phyloP scores from a whole-genome alignment of 2,329 filamentous ascomycete species.

The Diplocarpon mali region DNA sequence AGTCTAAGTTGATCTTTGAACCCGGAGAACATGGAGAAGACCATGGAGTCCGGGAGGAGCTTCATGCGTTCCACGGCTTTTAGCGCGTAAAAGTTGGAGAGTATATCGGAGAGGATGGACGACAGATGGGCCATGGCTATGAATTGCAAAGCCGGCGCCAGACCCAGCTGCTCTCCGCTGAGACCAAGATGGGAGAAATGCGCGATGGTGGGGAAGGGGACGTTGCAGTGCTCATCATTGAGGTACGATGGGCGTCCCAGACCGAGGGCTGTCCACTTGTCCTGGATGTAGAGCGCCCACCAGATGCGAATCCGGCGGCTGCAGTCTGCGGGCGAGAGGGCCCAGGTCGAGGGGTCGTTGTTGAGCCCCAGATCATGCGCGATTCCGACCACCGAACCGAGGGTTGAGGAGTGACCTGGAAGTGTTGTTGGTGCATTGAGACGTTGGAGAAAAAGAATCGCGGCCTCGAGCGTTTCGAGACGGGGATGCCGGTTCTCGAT shows the following conservation, averaged over 20 bases:
- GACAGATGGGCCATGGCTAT: conserved; percentile 39
- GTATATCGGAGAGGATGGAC: conserved; percentile 39
- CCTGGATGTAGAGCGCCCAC: conserved; percentile 55
- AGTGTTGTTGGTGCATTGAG: conserved; percentile 9
- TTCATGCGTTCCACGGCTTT: conserved; percentile 16
- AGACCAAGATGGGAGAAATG: conserved; percentile 18
- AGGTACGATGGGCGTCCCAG: conserved; percentile 41
- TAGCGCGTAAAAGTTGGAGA: conserved; percentile 37
- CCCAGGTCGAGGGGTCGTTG: conserved; percentile 21
- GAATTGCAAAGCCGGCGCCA: conserved; percentile 28
- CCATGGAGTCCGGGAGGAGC: conserved; percentile 9
- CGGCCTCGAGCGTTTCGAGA: conserved; percentile 20
- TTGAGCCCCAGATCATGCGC: conserved; percentile 26
- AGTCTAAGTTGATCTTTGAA: conserved; percentile 14
- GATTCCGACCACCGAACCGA: conserved; percentile 17
- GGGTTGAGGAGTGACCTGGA: conserved; percentile 11
- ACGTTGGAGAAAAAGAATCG: conserved; percentile 17
- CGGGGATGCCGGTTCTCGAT: conserved; percentile 18
- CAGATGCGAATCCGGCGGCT: conserved; percentile 42
- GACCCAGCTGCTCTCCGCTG: conserved; percentile 25
- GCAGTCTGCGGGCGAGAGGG: conserved; percentile 21
- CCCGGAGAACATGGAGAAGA: conserved; percentile 13
- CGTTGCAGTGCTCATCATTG: conserved; percentile 21
- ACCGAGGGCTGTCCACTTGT: conserved; percentile 48
- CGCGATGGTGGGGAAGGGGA: conserved; percentile 36